These are phyloP conservation scores for Mycena belliarum DNA, from an alignment of 768 basidiomycete genomes.

Conservation along the genomic window DNA sequence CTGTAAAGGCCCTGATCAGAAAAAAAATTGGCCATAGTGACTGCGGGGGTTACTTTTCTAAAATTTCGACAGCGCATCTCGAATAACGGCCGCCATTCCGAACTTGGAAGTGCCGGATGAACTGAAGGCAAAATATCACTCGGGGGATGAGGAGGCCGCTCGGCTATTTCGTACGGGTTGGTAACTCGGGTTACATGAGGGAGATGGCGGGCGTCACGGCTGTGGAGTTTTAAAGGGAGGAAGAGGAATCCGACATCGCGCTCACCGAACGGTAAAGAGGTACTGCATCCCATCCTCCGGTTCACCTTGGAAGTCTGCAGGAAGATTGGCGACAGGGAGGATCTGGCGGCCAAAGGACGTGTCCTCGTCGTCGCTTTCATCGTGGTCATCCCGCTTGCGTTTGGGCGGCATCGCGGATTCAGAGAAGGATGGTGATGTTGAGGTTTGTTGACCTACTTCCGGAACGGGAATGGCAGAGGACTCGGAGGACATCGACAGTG, in stretches of 20 bases:
- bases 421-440: conserved; percentile 25
- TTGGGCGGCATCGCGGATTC: conserved; percentile 40
- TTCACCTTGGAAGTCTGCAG: conserved; percentile 62
- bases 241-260: neutral
- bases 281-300: conserved; percentile 79
- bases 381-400: conserved; percentile 39
- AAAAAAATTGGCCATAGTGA: neutral
- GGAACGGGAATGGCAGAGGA: conserved; percentile 30
- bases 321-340: conserved; percentile 79
- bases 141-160: conserved; percentile 25
- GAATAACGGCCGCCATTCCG: conserved; percentile 65
- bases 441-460: conserved; percentile 8
- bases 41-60: conserved; percentile 47
- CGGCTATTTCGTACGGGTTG: conserved; percentile 65
- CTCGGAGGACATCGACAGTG: conserved; percentile 66
- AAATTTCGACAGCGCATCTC: conserved; percentile 65
- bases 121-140: conserved; percentile 25
- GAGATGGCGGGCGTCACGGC: conserved; percentile 69
- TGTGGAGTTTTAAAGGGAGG: conserved; percentile 28
- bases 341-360: conserved; percentile 66
- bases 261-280: conserved; percentile 78
- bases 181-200: conserved; percentile 64
- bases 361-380: conserved; percentile 63
- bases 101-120: conserved; percentile 53
- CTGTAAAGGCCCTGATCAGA: conserved; percentile 35